These are phyloP conservation scores for Fusarium multiceps DNA, from an alignment of 2,329 filamentous ascomycete species.

Conservation along the genomic window DNA sequence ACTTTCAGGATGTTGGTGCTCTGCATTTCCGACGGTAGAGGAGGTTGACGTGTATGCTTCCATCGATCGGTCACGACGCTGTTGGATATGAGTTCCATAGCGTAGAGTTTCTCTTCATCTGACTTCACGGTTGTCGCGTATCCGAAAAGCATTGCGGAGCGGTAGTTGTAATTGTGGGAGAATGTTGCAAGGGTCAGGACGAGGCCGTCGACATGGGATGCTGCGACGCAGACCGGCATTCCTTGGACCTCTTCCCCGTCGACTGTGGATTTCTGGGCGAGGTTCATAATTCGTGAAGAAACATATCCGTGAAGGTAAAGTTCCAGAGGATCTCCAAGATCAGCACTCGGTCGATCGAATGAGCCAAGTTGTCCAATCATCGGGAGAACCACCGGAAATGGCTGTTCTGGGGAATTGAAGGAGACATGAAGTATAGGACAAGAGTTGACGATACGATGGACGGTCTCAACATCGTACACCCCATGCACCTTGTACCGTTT, in stretches of 20 bases:
- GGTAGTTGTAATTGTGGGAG: slow-evolving; percentile 88
- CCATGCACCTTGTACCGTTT: slow-evolving; percentile 74
- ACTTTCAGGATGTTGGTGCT: slow-evolving; percentile 80
- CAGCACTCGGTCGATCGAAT: slow-evolving; percentile 70
- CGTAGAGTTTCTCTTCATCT: slow-evolving; percentile 77
- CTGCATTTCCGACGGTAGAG: slow-evolving; percentile 78
- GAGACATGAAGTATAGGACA: slow-evolving; percentile 83
- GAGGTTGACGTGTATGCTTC: slow-evolving; percentile 74
- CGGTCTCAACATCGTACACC: slow-evolving; percentile 76
- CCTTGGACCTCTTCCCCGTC: slow-evolving; percentile 53
- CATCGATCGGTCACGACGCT: slow-evolving; percentile 76
- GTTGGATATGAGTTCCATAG: slow-evolving; percentile 83
- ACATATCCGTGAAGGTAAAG: slow-evolving; percentile 89
- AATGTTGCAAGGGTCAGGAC: slow-evolving; percentile 83
- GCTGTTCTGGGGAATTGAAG: slow-evolving; percentile 72
- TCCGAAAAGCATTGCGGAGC: slow-evolving; percentile 81
- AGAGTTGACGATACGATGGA: slow-evolving; percentile 81
- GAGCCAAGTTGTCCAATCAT: slow-evolving; percentile 89
- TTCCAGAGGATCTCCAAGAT: slow-evolving; percentile 73
- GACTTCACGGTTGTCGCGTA: slow-evolving; percentile 75
- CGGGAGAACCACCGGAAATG: slow-evolving; percentile 81
- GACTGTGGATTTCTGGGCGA: slow-evolving; percentile 47
- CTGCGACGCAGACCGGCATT: slow-evolving; percentile 77
- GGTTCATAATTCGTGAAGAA: slow-evolving; percentile 80
- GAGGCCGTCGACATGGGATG: slow-evolving; percentile 81